Base-by-base conservation (phyloP, 2,329 filamentous ascomycete genomes). In the Fusarium sp. region DNA sequence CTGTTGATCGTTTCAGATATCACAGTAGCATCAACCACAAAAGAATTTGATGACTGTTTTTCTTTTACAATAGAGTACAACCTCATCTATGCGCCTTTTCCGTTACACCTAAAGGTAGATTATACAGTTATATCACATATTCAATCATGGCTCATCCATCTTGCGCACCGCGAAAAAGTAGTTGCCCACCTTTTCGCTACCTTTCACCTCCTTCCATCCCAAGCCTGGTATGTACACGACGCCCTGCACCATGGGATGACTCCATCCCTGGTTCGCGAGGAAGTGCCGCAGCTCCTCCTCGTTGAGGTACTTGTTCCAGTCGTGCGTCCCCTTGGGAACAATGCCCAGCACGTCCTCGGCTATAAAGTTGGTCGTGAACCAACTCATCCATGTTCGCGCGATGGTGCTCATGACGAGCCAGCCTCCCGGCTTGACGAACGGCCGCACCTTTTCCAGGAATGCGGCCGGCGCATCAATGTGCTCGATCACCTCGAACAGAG, bases 261-360 rank as follows among this genome's bases (percentile, higher is more conserved):
- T 85, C 90, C 90, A 95, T 65, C 81, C 79, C 70, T 82, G 82
- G 61, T 78, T 80, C 58, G 82, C 78, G 70, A 90, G 86, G 77
- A 86, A 84, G 1, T 78, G 81, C 72, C 85, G 82, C 75, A 97
- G 79, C 84, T 98, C 95, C 13, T 87, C 83, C 69, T 92, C 91
- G 77, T 97, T 96, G 71, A 99, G 90, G 81, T 98, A 99, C 82
- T 98, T 97, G 68, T 85, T 85, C 96, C 96, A 99, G 79, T 97
- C 93, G 81, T 99, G 96, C 50, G 96, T 99, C 2, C 96, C 96
- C 69, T 87, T 88, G 9, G 96, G 96, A 61, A 99, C 96, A 66
- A 98, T 93, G 5, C 92, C 85, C 77, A 97, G 74, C 62, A 97
- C 77, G 81, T 96, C 92, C 82, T 99, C 96, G 0, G 96, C 96